phyloP scores from a whole-genome alignment of 352 stramenopile species.

The Phytophthora rubi region DNA sequence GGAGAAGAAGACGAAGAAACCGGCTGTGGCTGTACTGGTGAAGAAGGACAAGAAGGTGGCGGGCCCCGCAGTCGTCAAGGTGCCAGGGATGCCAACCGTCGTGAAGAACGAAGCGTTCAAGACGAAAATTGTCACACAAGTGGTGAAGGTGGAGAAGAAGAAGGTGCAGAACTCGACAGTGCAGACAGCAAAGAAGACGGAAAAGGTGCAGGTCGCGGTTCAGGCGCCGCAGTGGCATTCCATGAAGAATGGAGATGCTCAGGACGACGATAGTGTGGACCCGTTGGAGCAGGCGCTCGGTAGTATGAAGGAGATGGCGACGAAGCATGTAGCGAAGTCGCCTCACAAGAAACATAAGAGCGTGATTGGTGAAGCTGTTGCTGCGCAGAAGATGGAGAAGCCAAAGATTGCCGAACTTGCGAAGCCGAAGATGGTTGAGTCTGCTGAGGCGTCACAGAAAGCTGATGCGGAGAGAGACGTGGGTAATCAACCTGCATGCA shows the following conservation, averaged over 20 bases:
- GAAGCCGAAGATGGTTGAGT: not conserved
- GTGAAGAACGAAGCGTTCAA: conserved; percentile 6
- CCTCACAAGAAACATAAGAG: conserved; percentile 29
- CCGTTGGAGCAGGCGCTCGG: conserved; percentile 45
- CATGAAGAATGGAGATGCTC: conserved; percentile 10
- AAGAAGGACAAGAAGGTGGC: conserved; percentile 26
- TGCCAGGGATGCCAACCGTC: not conserved
- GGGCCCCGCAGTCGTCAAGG: conserved; percentile 21
- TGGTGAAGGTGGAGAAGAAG: conserved; percentile 1
- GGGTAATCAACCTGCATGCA: not conserved
- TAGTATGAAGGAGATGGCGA: conserved; percentile 42
- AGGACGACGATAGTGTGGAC: conserved; percentile 28
- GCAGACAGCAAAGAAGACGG: conserved; percentile 17
- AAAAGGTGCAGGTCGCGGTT: conserved; percentile 5
- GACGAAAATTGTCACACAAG: not conserved
- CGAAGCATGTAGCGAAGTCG: conserved; percentile 7
- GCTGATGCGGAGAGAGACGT: not conserved
- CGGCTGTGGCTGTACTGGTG: not conserved
- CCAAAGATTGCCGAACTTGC: not conserved
- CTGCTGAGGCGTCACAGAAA: not conserved
- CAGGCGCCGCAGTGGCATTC: conserved; percentile 15
- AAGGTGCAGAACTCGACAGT: conserved; percentile 11
- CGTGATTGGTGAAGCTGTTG: not conserved
- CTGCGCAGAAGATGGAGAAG: conserved; percentile 13
- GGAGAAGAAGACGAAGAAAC: conserved; percentile 12